These are phyloP conservation scores for Calocera cornea DNA, from an alignment of 768 basidiomycete genomes.

Conservation along the genomic window DNA sequence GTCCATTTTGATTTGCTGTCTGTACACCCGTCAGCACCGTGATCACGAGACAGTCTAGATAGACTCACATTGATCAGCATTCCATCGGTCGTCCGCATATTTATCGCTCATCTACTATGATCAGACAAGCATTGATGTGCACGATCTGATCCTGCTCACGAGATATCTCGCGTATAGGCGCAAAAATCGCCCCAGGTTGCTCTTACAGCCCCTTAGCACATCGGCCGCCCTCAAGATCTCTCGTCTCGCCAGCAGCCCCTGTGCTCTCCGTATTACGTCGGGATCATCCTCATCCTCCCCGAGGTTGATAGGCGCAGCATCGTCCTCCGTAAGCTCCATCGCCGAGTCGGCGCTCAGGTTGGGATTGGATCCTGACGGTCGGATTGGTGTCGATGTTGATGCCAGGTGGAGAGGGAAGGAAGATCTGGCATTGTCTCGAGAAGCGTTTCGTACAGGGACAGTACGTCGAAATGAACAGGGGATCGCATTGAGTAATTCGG, in stretches of 20 bases:
- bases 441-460: not conserved
- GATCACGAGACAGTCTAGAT: constrained; percentile 19
- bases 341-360: constrained; percentile 12
- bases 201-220: constrained; percentile 48
- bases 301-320: constrained; percentile 13
- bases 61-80: constrained; percentile 54
- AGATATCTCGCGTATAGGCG: constrained; percentile 70
- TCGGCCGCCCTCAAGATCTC: constrained; percentile 62
- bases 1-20: constrained; percentile 56
- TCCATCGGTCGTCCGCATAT: constrained; percentile 70
- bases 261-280: constrained; percentile 45
- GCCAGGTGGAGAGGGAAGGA: constrained; percentile 6
- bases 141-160: constrained; percentile 36
- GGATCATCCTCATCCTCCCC: constrained; percentile 49
- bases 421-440: not conserved
- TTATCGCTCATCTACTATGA: constrained; percentile 42
- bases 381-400: constrained; percentile 7
- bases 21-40: constrained; percentile 20
- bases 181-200: constrained; percentile 63
- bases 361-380: not conserved
- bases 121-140: constrained; percentile 1
- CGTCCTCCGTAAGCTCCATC: constrained; percentile 17
- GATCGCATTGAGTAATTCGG: not conserved
- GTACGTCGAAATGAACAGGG: not conserved
- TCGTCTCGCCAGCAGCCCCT: constrained; percentile 55